Conservation (phyloP, 75 land plant species). For the Sequoia sempervirens region DNA sequence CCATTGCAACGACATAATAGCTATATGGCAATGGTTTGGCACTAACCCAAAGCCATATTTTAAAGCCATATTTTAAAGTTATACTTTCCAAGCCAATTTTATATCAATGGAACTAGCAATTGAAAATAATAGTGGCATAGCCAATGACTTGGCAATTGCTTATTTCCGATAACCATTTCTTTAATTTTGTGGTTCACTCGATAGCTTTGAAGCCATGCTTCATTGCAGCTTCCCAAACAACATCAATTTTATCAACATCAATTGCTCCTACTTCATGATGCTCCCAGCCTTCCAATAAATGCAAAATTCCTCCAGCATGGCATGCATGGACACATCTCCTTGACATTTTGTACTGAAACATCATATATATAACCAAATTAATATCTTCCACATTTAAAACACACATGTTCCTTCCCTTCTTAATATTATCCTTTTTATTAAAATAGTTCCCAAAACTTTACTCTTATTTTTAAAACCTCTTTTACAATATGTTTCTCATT, state of each 20-base stretch:
- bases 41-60: no score
- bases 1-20: no score
- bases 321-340: conserved; percentile 30
- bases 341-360: conserved; percentile 25
- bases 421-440: no score
- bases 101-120: background rate
- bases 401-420: no score
- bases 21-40: no score
- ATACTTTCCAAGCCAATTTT: background rate
- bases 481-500: no score
- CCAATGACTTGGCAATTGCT: background rate
- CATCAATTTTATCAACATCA: conserved; percentile 24
- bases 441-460: no score
- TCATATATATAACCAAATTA: background rate
- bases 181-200: background rate
- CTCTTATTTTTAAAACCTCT: no score
- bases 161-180: background rate
- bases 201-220: conserved; percentile 25
- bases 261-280: conserved; percentile 40
- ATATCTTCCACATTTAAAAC: no score
- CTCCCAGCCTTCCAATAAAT: conserved; percentile 37
- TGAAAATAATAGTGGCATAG: background rate
- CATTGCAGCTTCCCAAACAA: conserved; percentile 36
- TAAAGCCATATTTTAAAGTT: no score
- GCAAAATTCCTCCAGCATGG: conserved; percentile 42